These are phyloP conservation scores for Leccinum subtestaceum DNA, from an alignment of 768 basidiomycete genomes.

Conservation along the genomic window DNA sequence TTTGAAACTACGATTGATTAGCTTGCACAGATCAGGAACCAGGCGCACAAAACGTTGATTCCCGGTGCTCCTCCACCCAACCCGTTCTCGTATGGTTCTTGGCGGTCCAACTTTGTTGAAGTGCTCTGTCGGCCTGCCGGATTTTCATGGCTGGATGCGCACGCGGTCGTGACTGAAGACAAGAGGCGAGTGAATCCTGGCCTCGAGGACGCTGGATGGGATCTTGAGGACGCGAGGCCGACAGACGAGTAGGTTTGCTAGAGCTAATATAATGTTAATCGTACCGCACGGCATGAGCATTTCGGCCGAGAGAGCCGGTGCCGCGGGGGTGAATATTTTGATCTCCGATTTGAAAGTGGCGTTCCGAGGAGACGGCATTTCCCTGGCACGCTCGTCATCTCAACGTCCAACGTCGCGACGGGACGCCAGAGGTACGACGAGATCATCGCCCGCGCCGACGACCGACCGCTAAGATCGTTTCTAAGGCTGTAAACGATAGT, in stretches of 20 bases:
- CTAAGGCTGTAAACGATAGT: conserved; percentile 2
- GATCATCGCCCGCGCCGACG: conserved; percentile 5
- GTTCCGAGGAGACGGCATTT: conserved; percentile 30
- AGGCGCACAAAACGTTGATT: conserved; percentile 70
- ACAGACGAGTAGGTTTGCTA: conserved; percentile 11
- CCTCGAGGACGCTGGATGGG: conserved; percentile 32
- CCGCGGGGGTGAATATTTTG: conserved; percentile 21
- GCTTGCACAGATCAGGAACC: conserved; percentile 68
- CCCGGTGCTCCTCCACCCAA: conserved; percentile 71
- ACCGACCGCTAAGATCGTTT: conserved; percentile 12
- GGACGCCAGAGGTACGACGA: conserved; percentile 21
- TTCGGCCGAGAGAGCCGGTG: conserved; percentile 1
- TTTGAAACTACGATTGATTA: conserved; percentile 7
- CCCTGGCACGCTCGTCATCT: conserved; percentile 17
- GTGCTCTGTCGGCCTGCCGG: conserved; percentile 80
- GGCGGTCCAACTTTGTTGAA: conserved; percentile 69
- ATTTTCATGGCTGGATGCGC: conserved; percentile 74
- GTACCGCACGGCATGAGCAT: neutral
- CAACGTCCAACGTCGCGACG: conserved; percentile 11
- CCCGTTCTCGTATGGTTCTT: conserved; percentile 81
- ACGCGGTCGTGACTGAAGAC: conserved; percentile 64
- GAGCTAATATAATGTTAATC: neutral
- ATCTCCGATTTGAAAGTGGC: conserved; percentile 24
- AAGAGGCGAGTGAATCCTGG: conserved; percentile 75
- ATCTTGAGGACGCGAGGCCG: conserved; percentile 18